These are phyloP conservation scores for Picochlorum sp. DNA, from an alignment of 139 green algal genomes.

Conservation along the genomic window DNA sequence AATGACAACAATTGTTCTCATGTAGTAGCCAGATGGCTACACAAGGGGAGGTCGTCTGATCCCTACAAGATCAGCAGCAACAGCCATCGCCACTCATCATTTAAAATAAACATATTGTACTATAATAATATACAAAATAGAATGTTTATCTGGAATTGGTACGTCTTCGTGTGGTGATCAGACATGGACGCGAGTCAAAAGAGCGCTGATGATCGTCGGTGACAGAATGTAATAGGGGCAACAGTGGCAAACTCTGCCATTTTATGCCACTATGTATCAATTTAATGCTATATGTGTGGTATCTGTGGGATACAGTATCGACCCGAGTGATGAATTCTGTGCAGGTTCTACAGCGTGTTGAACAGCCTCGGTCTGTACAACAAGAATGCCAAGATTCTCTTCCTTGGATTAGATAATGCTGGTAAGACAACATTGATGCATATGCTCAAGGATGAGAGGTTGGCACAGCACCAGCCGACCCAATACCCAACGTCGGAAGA, in stretches of 20 bases:
- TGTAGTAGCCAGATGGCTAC: too few relatives aligned
- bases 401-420: slow-evolving; percentile 97
- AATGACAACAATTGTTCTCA: too few relatives aligned
- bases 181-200: neutral
- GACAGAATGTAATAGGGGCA: too few relatives aligned
- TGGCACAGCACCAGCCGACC: slow-evolving; percentile 95
- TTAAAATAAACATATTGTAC: neutral
- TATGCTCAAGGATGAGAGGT: slow-evolving; percentile 98
- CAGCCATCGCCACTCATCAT: neutral
- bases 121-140: neutral
- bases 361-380: slow-evolving; percentile 93
- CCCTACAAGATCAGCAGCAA: too few relatives aligned
- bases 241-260: too few relatives aligned
- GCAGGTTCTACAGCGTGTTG: slow-evolving; percentile 86
- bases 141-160: slow-evolving; percentile 31
- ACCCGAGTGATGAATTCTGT: neutral
- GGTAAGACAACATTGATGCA: slow-evolving; percentile 99
- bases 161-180: neutral
- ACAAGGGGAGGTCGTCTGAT: too few relatives aligned
- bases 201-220: too few relatives aligned
- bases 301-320: neutral
- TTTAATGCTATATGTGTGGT: too few relatives aligned
- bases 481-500: slow-evolving; percentile 98
- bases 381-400: slow-evolving; percentile 99
- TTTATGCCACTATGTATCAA: too few relatives aligned